Evolutionary conservation across 768 basidiomycete species (phyloP).

Genomic region (Lactarius evosmus): DNA sequence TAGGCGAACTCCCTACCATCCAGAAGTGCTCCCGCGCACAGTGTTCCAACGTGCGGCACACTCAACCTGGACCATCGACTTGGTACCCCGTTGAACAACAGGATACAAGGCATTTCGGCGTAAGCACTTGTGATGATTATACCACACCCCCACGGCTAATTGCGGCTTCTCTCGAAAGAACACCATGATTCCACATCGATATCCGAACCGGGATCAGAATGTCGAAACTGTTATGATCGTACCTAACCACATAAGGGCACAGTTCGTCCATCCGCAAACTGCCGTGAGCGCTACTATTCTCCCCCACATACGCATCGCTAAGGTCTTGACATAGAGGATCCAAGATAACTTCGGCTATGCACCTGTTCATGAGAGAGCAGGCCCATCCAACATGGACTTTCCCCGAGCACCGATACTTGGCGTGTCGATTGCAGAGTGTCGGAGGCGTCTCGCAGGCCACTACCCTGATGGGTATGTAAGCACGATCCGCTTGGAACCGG

Average conservation of each 20-base stretch:
- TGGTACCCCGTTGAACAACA: not conserved
- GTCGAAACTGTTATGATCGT: not conserved
- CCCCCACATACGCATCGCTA: not conserved
- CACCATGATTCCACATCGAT: too few relatives aligned
- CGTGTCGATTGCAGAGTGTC: not conserved
- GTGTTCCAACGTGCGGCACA: not conserved
- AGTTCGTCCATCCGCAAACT: not conserved
- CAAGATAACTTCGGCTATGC: not conserved
- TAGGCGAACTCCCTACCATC: not conserved
- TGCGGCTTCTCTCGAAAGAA: not conserved
- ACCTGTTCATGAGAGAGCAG: not conserved
- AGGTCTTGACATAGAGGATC: not conserved
- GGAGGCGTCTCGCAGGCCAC: conserved; percentile 1
- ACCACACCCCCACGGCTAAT: not conserved
- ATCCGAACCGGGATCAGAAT: not conserved
- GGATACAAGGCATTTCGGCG: not conserved
- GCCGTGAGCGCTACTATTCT: not conserved
- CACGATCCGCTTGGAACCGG: not conserved
- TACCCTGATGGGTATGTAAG: not conserved
- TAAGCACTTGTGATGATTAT: not conserved
- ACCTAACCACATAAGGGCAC: not conserved
- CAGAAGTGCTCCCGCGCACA: not conserved
- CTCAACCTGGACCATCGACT: not conserved
- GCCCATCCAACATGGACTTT: not conserved
- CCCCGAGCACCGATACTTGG: not conserved